Evolutionary conservation across 1,284 basidiomycete genomes (phyloP).

Genomic region (Moesziomyces aphidis): DNA sequence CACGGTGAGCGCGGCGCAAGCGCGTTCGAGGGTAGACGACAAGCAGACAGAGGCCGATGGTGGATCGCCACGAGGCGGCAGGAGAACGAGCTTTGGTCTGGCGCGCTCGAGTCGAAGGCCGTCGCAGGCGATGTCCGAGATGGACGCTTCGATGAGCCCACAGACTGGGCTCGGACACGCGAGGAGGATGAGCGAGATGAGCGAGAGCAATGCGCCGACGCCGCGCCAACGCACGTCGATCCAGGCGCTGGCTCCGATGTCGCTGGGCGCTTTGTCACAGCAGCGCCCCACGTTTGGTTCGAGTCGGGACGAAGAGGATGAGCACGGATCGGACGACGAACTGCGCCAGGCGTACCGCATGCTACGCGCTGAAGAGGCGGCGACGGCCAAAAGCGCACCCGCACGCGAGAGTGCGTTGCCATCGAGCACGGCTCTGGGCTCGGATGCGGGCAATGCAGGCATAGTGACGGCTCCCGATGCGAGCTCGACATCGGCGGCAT

Average conservation of each 20-base stretch:
- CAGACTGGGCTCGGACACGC: neutral
- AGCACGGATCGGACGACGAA: slow-evolving; percentile 32
- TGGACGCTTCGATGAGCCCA: neutral
- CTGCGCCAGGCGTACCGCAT: slow-evolving; percentile 28
- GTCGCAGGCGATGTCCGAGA: slow-evolving; percentile 4
- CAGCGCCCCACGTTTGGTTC: slow-evolving; percentile 2
- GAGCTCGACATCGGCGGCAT: neutral
- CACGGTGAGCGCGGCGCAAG: slow-evolving; percentile 20
- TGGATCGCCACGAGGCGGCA: slow-evolving; percentile 2
- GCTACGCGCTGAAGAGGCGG: slow-evolving; percentile 25
- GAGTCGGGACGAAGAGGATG: slow-evolving; percentile 15
- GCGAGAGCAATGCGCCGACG: slow-evolving; percentile 3
- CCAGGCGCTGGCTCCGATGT: neutral
- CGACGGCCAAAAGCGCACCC: neutral
- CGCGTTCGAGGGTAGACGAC: slow-evolving; percentile 7
- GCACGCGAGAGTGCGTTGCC: neutral
- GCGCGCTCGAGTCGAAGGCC: slow-evolving; percentile 6
- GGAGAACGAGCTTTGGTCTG: slow-evolving; percentile 26
- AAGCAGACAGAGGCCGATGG: neutral
- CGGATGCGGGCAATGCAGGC: neutral
- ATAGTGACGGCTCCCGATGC: neutral
- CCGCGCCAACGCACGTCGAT: neutral
- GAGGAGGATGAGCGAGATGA: slow-evolving; percentile 9
- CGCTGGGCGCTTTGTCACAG: neutral
- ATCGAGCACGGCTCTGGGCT: slow-evolving; percentile 1